Evolutionary conservation across 2,329 filamentous ascomycete genomes (phyloP), one percentile per base, ranked within the genome.

Genomic region (Pseudocercospora fijiensis): DNA sequence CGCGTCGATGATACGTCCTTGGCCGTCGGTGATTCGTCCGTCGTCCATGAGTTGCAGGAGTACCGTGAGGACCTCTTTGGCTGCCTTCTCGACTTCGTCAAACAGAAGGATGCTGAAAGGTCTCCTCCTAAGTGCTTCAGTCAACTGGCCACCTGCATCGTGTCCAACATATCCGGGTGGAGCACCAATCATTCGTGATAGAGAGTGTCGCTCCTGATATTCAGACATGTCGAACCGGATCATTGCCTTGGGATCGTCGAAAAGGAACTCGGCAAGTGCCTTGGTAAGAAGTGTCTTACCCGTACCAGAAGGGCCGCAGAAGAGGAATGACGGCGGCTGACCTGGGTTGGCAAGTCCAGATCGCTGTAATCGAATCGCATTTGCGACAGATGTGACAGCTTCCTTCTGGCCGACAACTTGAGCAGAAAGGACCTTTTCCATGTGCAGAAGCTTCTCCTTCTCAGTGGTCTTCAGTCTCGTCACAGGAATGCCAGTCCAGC

Each of bases 151-250:
- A 71, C 95, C 95, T 30, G 95, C 88, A 74, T 99, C 95, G 76
- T 99, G 94, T 16, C 95, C 95, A 64, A 99, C 93, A 71, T 99
- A 99, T 68, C 95, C 95, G 4, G 95, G 95, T 20, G 95, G 95
- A 20, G 95, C 93, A 76, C 95, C 95, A 71, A 99, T 99, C 92
- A 99, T 97, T 65, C 95, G 88, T 76, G 92, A 96, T 13, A 99
- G 86, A 0, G 94, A 90, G 77, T 99, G 95, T 4, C 94, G 89
- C 79, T 99, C 95, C 78, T 99, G 96, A 78, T 99, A 99, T 79
- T 99, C 95, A 4, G 94, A 98, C 95, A 99, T 99, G 77, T 99
- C 95, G 81, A 99, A 96, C 43, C 95, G 90, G 72, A 99, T 96
- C 95, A 99, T 98, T 33, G 94, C 84, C 82, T 97, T 97, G 26